Evolutionary conservation across 2,329 filamentous ascomycete genomes (phyloP).

Genomic region (Pseudocercospora pini-densiflorae): DNA sequence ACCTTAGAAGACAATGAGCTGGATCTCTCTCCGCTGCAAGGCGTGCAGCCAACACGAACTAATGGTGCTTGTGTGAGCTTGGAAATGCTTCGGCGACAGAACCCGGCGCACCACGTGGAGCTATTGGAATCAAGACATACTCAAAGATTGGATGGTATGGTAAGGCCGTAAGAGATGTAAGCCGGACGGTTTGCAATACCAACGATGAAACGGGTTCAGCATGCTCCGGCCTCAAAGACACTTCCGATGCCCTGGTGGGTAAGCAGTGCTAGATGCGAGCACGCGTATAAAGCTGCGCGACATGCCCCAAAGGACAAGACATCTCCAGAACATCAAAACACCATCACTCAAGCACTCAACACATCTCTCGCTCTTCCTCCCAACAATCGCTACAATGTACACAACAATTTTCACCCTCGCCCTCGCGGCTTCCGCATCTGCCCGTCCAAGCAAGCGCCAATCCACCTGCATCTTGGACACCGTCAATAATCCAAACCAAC

Average conservation of each 20-base stretch:
- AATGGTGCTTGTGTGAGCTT: no score
- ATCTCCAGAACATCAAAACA: not conserved
- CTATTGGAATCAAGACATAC: no score
- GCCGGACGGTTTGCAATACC: no score
- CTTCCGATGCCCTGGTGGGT: not conserved
- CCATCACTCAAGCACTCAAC: not conserved
- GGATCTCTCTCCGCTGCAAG: no score
- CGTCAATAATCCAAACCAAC: slow-evolving; percentile 14
- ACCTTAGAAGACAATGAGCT: not conserved
- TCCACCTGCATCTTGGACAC: slow-evolving; percentile 22
- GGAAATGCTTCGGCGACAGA: no score
- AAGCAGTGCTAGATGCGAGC: not conserved
- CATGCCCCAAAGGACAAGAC: not conserved
- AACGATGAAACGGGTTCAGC: no score
- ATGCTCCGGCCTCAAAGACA: not conserved
- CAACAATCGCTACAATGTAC: not conserved
- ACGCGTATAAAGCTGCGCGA: no score
- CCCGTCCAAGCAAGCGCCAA: not conserved
- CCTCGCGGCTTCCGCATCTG: slow-evolving; percentile 4
- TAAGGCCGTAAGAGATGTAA: no score
- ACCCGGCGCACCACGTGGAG: no score
- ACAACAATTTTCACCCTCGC: slow-evolving; percentile 7
- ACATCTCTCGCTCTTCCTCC: not conserved
- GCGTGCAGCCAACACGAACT: no score
- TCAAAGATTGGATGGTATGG: no score